A percentile compares a stretch with the other conserved stretches of the same genome.
Conservation (phyloP, 2,329 filamentous ascomycete genomes). For the Colletotrichum chlorophyti region DNA sequence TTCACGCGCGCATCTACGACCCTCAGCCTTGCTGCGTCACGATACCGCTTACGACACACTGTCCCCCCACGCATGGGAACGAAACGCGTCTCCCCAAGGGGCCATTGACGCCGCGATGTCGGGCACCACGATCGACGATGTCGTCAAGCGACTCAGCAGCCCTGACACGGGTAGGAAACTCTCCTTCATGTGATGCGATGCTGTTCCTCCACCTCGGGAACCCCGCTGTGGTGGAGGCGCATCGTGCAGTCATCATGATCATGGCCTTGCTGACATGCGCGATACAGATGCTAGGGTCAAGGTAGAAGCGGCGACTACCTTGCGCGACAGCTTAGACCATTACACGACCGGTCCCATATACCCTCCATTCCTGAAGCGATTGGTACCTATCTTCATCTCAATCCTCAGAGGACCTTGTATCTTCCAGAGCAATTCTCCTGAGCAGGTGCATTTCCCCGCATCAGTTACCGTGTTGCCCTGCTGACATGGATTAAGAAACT, state of each 20-base stretch:
- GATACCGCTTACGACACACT: conserved; percentile 29
- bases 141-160: conserved; percentile 65
- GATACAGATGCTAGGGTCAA: conserved; percentile 78
- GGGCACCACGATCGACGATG: conserved; percentile 66
- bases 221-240: conserved; percentile 16
- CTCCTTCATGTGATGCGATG: conserved; percentile 4
- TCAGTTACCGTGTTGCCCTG: neutral
- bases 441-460: conserved; percentile 70
- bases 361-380: conserved; percentile 79
- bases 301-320: conserved; percentile 80
- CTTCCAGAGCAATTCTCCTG: conserved; percentile 87
- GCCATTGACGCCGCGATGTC: conserved; percentile 65
- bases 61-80: conserved; percentile 43
- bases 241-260: neutral
- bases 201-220: neutral
- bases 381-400: conserved; percentile 88
- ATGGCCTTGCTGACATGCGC: conserved; percentile 23
- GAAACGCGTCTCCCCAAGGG: conserved; percentile 41
- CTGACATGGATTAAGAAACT: conserved; percentile 68
- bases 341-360: conserved; percentile 84
- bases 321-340: conserved; percentile 91
- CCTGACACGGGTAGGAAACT: conserved; percentile 59
- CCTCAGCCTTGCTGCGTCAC: conserved; percentile 21
- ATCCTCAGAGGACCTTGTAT: conserved; percentile 86
- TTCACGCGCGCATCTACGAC: conserved; percentile 9